phyloP scores from a whole-genome alignment of 352 stramenopile species.

The Aphanomyces stellatus region DNA sequence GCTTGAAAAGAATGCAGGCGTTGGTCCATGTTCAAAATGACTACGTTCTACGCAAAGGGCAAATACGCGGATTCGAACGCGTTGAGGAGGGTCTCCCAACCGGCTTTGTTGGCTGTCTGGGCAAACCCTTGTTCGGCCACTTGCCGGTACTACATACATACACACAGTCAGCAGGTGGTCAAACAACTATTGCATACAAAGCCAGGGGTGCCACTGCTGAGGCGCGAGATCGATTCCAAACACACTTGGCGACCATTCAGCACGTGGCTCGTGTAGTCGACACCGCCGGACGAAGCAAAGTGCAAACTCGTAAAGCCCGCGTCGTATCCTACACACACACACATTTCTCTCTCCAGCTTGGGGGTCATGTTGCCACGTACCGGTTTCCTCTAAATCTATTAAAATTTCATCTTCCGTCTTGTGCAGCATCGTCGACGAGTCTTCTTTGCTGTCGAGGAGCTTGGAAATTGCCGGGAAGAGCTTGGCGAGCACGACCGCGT shows the following conservation, averaged over 20 bases:
- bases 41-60: not conserved
- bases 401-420: constrained; percentile 80
- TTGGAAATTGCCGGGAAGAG: constrained; percentile 39
- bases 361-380: no score
- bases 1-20: no score
- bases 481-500: constrained; percentile 45
- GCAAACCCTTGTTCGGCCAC: not conserved
- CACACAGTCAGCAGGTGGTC: not conserved
- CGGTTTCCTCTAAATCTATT: constrained; percentile 66
- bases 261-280: constrained; percentile 66
- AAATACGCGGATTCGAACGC: not conserved
- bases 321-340: constrained; percentile 87
- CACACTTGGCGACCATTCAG: not conserved
- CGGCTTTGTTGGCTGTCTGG: not conserved
- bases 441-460: constrained; percentile 56
- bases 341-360: no score
- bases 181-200: not conserved
- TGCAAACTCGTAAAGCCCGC: constrained; percentile 90
- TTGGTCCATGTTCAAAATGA: no score
- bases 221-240: constrained; percentile 6
- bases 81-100: not conserved
- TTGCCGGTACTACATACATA: not conserved
- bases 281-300: constrained; percentile 71
- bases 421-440: constrained; percentile 31
- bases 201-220: not conserved